Conservation (phyloP, 2,329 filamentous ascomycete species). For the Pestalotiopsis sp. region DNA sequence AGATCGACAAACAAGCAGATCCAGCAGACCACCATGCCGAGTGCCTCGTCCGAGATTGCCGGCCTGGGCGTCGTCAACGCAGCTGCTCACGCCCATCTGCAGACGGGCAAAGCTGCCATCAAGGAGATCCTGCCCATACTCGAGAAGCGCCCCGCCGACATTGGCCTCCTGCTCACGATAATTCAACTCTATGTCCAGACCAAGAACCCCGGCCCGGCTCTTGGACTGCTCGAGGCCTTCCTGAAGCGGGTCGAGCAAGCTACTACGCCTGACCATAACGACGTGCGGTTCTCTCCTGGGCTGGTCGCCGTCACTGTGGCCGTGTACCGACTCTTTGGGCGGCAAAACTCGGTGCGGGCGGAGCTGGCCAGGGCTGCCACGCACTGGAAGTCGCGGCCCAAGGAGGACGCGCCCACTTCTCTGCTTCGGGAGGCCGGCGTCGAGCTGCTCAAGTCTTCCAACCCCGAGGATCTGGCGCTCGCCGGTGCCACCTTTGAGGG, state of each 20-base stretch:
- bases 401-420: constrained; percentile 52
- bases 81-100: constrained; percentile 70
- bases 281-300: constrained; percentile 81
- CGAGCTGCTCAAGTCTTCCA: constrained; percentile 76
- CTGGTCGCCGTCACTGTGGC: constrained; percentile 79
- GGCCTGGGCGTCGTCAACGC: constrained; percentile 60
- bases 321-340: constrained; percentile 76
- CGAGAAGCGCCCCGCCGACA: constrained; percentile 74
- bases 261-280: constrained; percentile 56
- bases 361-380: constrained; percentile 79
- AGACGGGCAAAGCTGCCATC: constrained; percentile 67
- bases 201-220: constrained; percentile 73
- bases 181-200: constrained; percentile 79
- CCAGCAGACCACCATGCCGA: constrained; percentile 27
- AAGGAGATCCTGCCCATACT: constrained; percentile 71
- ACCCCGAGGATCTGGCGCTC: constrained; percentile 65
- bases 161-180: constrained; percentile 79
- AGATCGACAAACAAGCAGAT: constrained; percentile 47
- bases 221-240: constrained; percentile 75
- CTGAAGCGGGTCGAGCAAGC: constrained; percentile 71
- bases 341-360: constrained; percentile 69
- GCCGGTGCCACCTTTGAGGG: constrained; percentile 80
- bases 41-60: constrained; percentile 35
- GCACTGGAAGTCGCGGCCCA: constrained; percentile 73
- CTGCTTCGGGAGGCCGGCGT: constrained; percentile 83